Evolutionary conservation across 148 eudicot genomes (phyloP).

Genomic region (Amaranthus cruentus): DNA sequence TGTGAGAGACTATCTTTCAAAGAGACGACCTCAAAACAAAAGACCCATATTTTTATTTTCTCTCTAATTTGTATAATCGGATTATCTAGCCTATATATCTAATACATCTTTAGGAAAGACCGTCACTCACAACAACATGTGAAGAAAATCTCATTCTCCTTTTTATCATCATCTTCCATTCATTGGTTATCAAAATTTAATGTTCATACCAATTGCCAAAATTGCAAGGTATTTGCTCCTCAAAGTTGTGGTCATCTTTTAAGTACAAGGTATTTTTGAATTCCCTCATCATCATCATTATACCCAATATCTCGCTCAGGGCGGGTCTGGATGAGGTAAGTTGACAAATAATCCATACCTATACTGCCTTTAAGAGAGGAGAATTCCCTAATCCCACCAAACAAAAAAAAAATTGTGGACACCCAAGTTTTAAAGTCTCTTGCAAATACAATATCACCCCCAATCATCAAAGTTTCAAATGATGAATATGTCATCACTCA

Average conservation of each 20-base stretch:
- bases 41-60: too few species aligned
- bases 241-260: slow-evolving; percentile 40
- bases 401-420: slow-evolving; percentile 39
- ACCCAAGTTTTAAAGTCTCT: slow-evolving; percentile 27
- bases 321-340: too few species aligned
- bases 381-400: not conserved
- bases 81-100: too few species aligned
- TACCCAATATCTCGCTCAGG: too few species aligned
- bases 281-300: not conserved
- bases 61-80: too few species aligned
- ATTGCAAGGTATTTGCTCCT: slow-evolving; percentile 27
- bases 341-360: too few species aligned
- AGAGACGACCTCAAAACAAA: too few species aligned
- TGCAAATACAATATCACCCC: slow-evolving; percentile 22
- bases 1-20: too few species aligned
- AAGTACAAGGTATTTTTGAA: slow-evolving; percentile 40
- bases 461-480: slow-evolving; percentile 27
- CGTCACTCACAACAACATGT: too few species aligned
- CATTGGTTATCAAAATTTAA: slow-evolving; percentile 2
- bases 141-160: not conserved
- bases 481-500: slow-evolving; percentile 34
- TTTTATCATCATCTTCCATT: slow-evolving; percentile 10
- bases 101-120: too few species aligned
- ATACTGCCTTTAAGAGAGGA: too few species aligned
- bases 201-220: slow-evolving; percentile 5